A percentile compares a stretch with the other conserved stretches of the same genome.
Conservation (phyloP, 192 early-diverging fungal genomes). For the Cetraspora pellucida region DNA sequence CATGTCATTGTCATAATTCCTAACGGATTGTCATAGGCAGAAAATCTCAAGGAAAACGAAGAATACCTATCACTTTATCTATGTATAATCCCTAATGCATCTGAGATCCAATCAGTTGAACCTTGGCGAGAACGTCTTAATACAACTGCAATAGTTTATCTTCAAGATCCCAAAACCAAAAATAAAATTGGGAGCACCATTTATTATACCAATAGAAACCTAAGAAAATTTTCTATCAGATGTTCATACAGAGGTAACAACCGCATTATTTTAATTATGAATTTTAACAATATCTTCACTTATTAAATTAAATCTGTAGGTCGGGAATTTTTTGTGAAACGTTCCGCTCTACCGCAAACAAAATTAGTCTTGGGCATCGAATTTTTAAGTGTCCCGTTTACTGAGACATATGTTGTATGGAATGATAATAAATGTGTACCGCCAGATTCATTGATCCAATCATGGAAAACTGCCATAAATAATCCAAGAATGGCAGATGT, state of each 20-base stretch:
- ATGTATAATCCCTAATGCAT: not conserved
- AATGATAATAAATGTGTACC: constrained; percentile 12
- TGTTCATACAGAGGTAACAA: not conserved
- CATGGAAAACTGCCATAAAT: constrained; percentile 3
- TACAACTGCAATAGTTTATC: constrained; percentile 9
- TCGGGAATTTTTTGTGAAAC: not conserved
- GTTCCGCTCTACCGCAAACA: not conserved
- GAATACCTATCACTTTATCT: constrained; percentile 19
- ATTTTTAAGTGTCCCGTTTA: constrained; percentile 13
- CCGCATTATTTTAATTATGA: not conserved
- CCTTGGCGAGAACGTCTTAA: constrained; percentile 1
- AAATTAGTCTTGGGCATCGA: constrained; percentile 1
- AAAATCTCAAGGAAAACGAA: not conserved
- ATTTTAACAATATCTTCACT: not conserved
- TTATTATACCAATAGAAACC: constrained; percentile 7
- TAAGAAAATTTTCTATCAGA: constrained; percentile 16
- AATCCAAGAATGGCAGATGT: constrained; percentile 23
- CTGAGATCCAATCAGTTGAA: constrained; percentile 5
- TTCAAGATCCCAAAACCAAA: not conserved
- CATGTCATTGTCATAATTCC: not conserved
- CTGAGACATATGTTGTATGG: constrained; percentile 6
- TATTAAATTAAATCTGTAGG: not conserved
- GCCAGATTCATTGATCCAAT: constrained; percentile 8
- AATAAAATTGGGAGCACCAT: constrained; percentile 4
- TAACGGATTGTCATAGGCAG: not conserved